Evolutionary conservation across 1,284 basidiomycete genomes (phyloP), one percentile per base, ranked within the genome.

Genomic region (Cryptococcus deneoformans): DNA sequence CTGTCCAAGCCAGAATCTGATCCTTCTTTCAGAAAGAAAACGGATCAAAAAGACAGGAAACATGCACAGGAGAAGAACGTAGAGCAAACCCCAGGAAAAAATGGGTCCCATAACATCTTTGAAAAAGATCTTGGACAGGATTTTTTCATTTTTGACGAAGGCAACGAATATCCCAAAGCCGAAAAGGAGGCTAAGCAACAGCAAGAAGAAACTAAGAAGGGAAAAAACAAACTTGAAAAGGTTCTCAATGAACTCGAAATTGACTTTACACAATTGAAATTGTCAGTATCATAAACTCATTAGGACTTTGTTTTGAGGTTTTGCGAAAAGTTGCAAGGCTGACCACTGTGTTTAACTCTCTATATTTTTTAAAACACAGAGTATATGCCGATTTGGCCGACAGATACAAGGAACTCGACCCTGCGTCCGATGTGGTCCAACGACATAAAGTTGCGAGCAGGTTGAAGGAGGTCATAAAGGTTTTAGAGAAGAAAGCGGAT

Each of bases 201-300:
- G 20, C 20, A 20, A 20, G 20, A 20, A 20, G 20, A 20, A 20
- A 20, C 20, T 20, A 20, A 20, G 20, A 20, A 20, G 20, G 79
- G 83, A 0, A 20, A 20, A 5, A 42, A 5, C 40, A 42, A 16
- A 42, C 16, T 42, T 11, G 37, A 47, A 37, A 81, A 87, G 12
- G 88, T 93, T 24, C 80, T 93, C 43, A 72, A 86, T 56, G 91
- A 93, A 77, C 81, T 94, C 9, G 91, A 94, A 72, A 90, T 91
- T 66, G 91, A 94, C 72, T 94, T 92, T 71, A 84, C 84, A 20
- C 90, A 93, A 79, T 92, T 90, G 75, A 92, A 90, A 77, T 84
- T 86, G 90, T 92, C 64, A 50, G 83, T 77, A 36, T 10, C 43
- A 12, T 3, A 11, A 24, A 44, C 10, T 40, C 36, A 4, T 29